Evolutionary conservation across 805 yeast genomes (phyloP).

Genomic region (Zygosaccharomyces pseudorouxii): DNA sequence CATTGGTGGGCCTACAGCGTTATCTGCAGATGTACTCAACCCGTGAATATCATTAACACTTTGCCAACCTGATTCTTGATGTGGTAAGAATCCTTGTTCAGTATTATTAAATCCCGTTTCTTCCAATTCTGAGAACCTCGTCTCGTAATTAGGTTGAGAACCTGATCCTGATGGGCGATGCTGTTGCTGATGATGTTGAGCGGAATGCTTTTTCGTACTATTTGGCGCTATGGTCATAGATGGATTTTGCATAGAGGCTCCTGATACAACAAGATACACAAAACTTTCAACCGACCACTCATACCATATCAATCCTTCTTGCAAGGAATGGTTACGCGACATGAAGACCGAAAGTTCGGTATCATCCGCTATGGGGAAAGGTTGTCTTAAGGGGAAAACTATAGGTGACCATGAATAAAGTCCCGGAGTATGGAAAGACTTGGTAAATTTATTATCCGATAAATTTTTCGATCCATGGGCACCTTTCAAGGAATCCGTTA

Average conservation of each 20-base stretch:
- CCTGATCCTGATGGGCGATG: background rate
- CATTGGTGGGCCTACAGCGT: slow-evolving; percentile 11
- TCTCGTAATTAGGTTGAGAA: background rate
- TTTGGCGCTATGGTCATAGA: background rate
- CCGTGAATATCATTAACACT: slow-evolving; percentile 34
- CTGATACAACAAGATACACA: slow-evolving; percentile 39
- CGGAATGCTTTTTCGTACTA: background rate
- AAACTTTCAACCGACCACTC: slow-evolving; percentile 60
- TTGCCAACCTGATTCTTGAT: slow-evolving; percentile 28
- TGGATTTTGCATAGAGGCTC: slow-evolving; percentile 10
- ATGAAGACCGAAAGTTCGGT: slow-evolving; percentile 50
- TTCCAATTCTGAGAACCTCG: slow-evolving; percentile 6
- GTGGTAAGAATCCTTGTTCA: slow-evolving; percentile 13
- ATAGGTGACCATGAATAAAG: slow-evolving; percentile 66
- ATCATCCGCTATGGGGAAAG: slow-evolving; percentile 49
- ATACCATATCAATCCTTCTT: slow-evolving; percentile 52
- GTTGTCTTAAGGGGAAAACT: slow-evolving; percentile 55
- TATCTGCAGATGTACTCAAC: slow-evolving; percentile 11
- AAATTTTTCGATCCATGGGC: background rate
- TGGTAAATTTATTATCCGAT: slow-evolving; percentile 17
- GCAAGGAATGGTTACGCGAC: slow-evolving; percentile 40
- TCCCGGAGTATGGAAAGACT: slow-evolving; percentile 37
- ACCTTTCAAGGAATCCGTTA: background rate
- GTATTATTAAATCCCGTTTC: slow-evolving; percentile 12
- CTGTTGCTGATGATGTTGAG: background rate